Evolutionary conservation across 371 early-diverging fungal genomes (phyloP), one percentile per base, ranked within the genome.

Genomic region (Mucor sp.): DNA sequence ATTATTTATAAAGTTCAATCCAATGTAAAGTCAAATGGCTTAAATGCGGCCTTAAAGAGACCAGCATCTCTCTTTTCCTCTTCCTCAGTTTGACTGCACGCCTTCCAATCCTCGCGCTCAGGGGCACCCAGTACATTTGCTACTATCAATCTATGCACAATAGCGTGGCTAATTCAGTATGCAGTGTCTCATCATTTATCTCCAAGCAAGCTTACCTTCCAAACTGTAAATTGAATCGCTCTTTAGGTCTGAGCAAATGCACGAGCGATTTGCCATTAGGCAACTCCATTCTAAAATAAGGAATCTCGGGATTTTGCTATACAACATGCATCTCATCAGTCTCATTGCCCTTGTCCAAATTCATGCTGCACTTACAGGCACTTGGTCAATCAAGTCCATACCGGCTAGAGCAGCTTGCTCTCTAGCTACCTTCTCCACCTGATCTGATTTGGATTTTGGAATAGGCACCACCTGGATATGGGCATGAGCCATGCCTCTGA

Each of bases 41-140:
- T 78, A 59, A 89, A 89, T 6, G 83, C 87, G 30, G 69, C 70
- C 53, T 85, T 87, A 65, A 91, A 91, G 7, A 66, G 75, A 6
- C 70, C 63, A 2, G 81, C 75, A 60, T 79, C 85, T 43, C 70
- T 63, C 30, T 76, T 77, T 71, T 95, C 94, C 62, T 91, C 87
- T 33, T 89, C 87, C 27, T 81, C 75, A 15, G 75, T 58, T 60
- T 87, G 72, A 23, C 77, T 66, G 66, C 93, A 93, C 7, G 76
- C 74, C 70, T 89, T 90, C 95, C 95, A 95, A 62, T 91, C 85
- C 35, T 80, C 87, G 44, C 92, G 79, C 17, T 91, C 87, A 17
- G 90, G 88, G 2, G 58, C 70, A 0, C 84, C 90, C 27, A 94
- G 64, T 3, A 86, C 78, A 23, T 82, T 77, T 4, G 92, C 88